Evolutionary conservation across 2,329 filamentous ascomycete species (phyloP).

Genomic region (Orbilia brochopaga): DNA sequence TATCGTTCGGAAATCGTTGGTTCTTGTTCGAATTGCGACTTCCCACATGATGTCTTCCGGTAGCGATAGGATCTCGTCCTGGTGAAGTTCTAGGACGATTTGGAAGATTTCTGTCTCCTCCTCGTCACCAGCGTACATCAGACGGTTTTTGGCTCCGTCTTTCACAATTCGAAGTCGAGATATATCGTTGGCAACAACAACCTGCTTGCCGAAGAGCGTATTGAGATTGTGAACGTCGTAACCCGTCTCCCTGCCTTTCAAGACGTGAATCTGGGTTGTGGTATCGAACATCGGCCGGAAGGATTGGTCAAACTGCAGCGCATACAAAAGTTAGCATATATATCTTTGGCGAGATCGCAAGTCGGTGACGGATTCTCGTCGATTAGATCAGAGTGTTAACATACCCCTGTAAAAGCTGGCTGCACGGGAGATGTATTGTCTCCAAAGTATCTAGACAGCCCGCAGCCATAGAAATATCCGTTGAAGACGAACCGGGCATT

Average conservation of each 20-base stretch:
- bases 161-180: constrained; percentile 53
- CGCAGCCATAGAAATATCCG: constrained; percentile 53
- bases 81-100: constrained; percentile 59
- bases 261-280: constrained; percentile 56
- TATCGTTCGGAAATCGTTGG: constrained; percentile 60
- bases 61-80: constrained; percentile 57
- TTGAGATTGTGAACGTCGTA: constrained; percentile 59
- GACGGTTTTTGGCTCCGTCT: not conserved
- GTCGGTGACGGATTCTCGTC: constrained; percentile 54
- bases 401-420: constrained; percentile 30
- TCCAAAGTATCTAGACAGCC: constrained; percentile 4
- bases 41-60: constrained; percentile 57
- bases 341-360: constrained; percentile 38
- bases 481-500: constrained; percentile 60
- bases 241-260: constrained; percentile 58
- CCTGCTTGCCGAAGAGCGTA: constrained; percentile 5
- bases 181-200: constrained; percentile 36
- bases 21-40: constrained; percentile 57
- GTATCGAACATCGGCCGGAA: constrained; percentile 57
- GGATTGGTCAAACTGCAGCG: constrained; percentile 56
- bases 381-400: constrained; percentile 33
- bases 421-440: constrained; percentile 12
- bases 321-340: constrained; percentile 54
- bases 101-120: constrained; percentile 56
- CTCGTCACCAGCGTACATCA: constrained; percentile 52